phyloP scores from a whole-genome alignment of 2,329 filamentous ascomycete genomes.

The Colletotrichum graminicola region DNA sequence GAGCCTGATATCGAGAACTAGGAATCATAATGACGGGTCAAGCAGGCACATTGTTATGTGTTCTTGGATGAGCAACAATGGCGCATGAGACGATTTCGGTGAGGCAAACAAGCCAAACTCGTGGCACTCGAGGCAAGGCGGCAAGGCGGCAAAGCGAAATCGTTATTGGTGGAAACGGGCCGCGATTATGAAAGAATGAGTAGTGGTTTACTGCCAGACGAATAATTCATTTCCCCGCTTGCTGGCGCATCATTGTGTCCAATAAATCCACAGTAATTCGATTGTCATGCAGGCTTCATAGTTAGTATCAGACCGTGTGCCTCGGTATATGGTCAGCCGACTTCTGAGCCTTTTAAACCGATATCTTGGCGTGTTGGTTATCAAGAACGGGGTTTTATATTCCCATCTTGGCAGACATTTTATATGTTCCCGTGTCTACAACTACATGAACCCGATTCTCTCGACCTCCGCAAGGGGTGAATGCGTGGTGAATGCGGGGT shows the following conservation, averaged over 20 bases:
- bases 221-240: background rate
- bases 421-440: background rate
- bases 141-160: background rate
- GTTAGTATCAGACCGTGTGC: background rate
- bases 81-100: too few species aligned
- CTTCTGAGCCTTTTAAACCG: background rate
- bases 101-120: too few species aligned
- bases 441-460: background rate
- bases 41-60: too few species aligned
- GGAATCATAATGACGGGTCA: too few species aligned
- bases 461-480: background rate
- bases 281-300: too few species aligned
- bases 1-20: too few species aligned
- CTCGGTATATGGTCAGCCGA: background rate
- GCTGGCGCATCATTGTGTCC: background rate
- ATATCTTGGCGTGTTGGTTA: background rate
- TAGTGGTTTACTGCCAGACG: too few species aligned
- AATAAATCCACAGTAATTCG: background rate
- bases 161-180: conserved; percentile 46
- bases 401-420: background rate
- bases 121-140: background rate
- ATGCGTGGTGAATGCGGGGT: too few species aligned
- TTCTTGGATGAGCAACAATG: too few species aligned
- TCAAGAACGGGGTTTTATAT: background rate
- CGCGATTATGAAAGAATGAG: conserved; percentile 1